Base-by-base conservation (phyloP, 1,284 basidiomycete species). In the Cystobasidium slooffiae region DNA sequence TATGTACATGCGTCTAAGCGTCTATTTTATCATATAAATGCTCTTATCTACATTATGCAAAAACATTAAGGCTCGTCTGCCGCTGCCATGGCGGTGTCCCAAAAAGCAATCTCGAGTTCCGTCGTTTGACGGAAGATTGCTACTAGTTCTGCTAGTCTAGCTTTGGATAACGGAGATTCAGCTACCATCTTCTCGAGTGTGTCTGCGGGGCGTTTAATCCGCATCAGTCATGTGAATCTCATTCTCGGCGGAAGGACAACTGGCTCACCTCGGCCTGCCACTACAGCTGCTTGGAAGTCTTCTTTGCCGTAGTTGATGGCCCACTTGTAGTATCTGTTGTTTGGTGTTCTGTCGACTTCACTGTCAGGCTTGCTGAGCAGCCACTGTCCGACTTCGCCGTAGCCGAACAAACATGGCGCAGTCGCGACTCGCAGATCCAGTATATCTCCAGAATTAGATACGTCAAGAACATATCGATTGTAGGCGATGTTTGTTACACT, bases 331-430 rank as follows among this genome's bases (percentile, higher is more conserved):
- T 68, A 68, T 43, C 22, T 31, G 20, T 68, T 68, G n/a, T 18
- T 46, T 6, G n/a, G 14, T 6, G 46, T 68, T 24, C 66, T 52
- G 53, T 68, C 66, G 41, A 68, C 66, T 39, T 68, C 66, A 20
- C 53, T 51, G 44, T 68, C 66, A 8, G 66, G 52, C 31, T 68
- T 68, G 24, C 44, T 59, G 24, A 68, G 9, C 7, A 68, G 66
- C 53, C 66, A 51, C 12, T 39, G 37, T 12, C 94, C 95, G 0
- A 96, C 92, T 81, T 97, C 92, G n/a, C 93, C 95, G 80, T 97
- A 98, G 0, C 95, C 95, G 0, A 97, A 84, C 14, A 97, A 85
- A 81, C 95, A 98, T 5, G 92, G 90, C 18, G 90, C 88, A 1
- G 95, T 87, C 0, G 92, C 91, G 81, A 97, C 89, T 24, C 91